Evolutionary conservation across 1,284 basidiomycete species (phyloP), one percentile per base, ranked within the genome.

Genomic region (Wallemia mellicola): DNA sequence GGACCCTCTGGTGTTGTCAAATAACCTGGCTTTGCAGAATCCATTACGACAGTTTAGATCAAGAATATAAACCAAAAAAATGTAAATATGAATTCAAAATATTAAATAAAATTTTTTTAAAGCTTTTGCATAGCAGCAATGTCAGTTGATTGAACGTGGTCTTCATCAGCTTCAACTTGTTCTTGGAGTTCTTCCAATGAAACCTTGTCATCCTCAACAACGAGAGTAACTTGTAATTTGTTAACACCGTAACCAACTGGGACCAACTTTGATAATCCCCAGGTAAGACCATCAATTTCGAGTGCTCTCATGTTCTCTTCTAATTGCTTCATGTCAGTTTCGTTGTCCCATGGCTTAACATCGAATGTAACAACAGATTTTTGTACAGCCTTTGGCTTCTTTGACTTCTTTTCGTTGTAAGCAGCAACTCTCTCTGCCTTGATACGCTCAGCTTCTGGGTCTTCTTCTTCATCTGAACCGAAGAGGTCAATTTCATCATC

Each of bases 341-440:
- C 89, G 71, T 96, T 91, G 71, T 98, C 92, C 92, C 91, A 92
- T 58, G 91, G 92, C 75, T 96, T 98, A 64, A 98, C 88, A 66
- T 96, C 89, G 67, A 96, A 75, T 60, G 94, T 98, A 60, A 92
- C 87, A 63, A 92, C 79, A 64, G 87, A 92, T 86, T 89, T 88
- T 59, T 70, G 68, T 58, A 73, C 70, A 54, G 69, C 65, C 66
- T 73, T 73, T 66, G 73, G 72, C 76, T 96, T 96, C 69, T 75
- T 77, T 27, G 87, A 87, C 76, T 95, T 96, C 78, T 87, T 91
- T 60, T 76, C 82, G 66, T 86, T 80, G 76, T 98, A 99, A 61
- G 81, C 84, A 64, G 86, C 88, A 61, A 98, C 79, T 73, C 94
- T 88, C 73, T 96, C 82, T 27, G 82, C 82, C 78, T 96, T 99